phyloP scores from a whole-genome alignment of 345 rosid genomes.

The Excoecaria agallocha region DNA sequence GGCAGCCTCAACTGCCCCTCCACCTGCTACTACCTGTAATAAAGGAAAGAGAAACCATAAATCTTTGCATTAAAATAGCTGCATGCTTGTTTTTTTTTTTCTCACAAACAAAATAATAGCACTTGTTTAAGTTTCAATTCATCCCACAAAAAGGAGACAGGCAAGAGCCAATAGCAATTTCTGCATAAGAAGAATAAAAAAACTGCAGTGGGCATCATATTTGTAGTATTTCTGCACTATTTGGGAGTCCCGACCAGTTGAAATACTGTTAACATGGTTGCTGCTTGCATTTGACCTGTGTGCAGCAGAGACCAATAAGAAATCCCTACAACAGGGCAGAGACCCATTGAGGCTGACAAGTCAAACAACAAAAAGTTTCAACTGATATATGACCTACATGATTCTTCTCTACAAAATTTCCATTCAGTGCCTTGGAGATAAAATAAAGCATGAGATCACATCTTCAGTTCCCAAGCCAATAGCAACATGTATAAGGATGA shows the following conservation, averaged over 20 bases:
- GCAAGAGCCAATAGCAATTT: not conserved
- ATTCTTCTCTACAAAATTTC: not conserved
- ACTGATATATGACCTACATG: not conserved
- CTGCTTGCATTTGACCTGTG: too few relatives aligned
- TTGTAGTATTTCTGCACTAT: not conserved
- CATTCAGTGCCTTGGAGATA: not conserved
- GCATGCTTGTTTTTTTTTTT: not conserved
- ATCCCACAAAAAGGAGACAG: not conserved
- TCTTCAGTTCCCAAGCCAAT: not conserved
- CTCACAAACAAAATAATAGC: not conserved
- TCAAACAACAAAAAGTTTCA: not conserved
- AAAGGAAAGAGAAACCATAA: not conserved
- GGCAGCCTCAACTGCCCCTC: slow-evolving; percentile 97
- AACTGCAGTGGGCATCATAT: not conserved
- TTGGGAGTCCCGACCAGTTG: not conserved
- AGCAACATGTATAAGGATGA: not conserved
- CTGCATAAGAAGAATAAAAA: not conserved
- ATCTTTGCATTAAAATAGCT: not conserved
- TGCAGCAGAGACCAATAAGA: not conserved
- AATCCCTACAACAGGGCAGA: not conserved
- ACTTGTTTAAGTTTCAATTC: not conserved
- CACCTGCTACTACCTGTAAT: slow-evolving; percentile 93
- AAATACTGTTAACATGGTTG: not conserved
- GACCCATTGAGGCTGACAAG: not conserved
- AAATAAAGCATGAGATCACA: not conserved